Conservation (phyloP, 2,329 filamentous ascomycete genomes). For the Pseudogymnoascus sp. region DNA sequence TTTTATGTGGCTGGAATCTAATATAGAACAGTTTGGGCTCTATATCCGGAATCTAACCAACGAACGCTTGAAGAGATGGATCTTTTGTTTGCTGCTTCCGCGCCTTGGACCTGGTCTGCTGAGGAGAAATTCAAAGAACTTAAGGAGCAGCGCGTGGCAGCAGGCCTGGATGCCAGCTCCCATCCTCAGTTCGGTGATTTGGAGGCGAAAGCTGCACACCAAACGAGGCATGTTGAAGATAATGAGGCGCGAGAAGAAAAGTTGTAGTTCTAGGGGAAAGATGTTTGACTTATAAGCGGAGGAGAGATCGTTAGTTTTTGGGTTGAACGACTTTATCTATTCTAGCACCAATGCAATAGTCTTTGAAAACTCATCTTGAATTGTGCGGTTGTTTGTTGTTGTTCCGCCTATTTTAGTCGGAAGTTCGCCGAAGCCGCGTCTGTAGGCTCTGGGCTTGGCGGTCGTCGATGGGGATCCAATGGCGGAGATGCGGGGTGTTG, state of each 20-base stretch:
- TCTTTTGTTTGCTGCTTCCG: conserved; percentile 60
- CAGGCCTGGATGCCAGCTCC: not conserved
- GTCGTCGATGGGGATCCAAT: not conserved
- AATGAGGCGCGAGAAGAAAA: not conserved
- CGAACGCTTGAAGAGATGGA: conserved; percentile 72
- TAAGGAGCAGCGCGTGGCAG: conserved; percentile 40
- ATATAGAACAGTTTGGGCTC: conserved; percentile 42
- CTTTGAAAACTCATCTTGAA: not conserved
- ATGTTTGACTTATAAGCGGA: not conserved
- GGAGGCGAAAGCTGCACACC: not conserved
- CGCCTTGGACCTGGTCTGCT: conserved; percentile 64
- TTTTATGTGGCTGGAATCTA: not conserved
- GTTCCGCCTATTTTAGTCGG: not conserved
- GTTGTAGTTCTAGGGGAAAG: not conserved
- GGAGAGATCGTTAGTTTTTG: not conserved
- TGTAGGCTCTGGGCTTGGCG: not conserved
- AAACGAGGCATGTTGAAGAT: not conserved
- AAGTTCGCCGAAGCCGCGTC: not conserved
- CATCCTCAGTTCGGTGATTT: no score
- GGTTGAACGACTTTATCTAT: not conserved
- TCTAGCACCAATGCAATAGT: not conserved
- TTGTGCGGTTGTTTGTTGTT: not conserved
- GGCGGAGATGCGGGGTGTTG: not conserved
- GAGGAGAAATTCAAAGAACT: conserved; percentile 57
- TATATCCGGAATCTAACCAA: conserved; percentile 70